Evolutionary conservation across 2,329 filamentous ascomycete genomes (phyloP).

Genomic region (Akanthomyces muscarius): DNA sequence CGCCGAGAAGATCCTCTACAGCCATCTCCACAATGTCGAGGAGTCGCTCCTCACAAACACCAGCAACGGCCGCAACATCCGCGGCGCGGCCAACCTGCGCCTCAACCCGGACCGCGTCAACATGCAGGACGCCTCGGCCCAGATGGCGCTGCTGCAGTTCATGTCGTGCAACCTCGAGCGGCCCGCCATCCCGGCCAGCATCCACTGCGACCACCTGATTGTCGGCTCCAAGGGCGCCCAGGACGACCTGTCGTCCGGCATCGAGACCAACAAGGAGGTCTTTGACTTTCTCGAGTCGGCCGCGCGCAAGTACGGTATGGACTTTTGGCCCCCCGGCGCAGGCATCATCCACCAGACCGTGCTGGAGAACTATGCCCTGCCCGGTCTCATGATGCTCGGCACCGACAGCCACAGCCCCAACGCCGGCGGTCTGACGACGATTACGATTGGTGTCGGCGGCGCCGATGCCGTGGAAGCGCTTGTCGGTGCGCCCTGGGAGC

Average conservation of each 20-base stretch:
- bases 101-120: conserved; percentile 96
- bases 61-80: conserved; percentile 76
- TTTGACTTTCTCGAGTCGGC: conserved; percentile 97
- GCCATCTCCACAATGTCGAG: conserved; percentile 84
- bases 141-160: conserved; percentile 98
- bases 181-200: conserved; percentile 92
- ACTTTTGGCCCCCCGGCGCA: conserved; percentile 91
- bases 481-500: conserved; percentile 93
- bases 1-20: conserved; percentile 97
- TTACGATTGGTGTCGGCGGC: conserved; percentile 95
- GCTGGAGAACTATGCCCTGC: conserved; percentile 95
- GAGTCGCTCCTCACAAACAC: conserved; percentile 81
- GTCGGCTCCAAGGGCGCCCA: conserved; percentile 89
- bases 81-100: conserved; percentile 88
- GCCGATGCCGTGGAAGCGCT: conserved; percentile 96
- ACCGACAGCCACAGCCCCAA: conserved; percentile 98
- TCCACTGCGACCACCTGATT: conserved; percentile 99
- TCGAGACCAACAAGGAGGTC: conserved; percentile 90
- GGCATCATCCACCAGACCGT: conserved; percentile 98
- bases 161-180: conserved; percentile 90
- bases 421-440: conserved; percentile 87
- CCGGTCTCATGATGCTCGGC: conserved; percentile 96
- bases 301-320: conserved; percentile 84
- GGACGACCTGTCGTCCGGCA: conserved; percentile 77
- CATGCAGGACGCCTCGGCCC: conserved; percentile 98